Evolutionary conservation across 495 filamentous ascomycete species (phyloP).

Genomic region (Podospora fimiseda): DNA sequence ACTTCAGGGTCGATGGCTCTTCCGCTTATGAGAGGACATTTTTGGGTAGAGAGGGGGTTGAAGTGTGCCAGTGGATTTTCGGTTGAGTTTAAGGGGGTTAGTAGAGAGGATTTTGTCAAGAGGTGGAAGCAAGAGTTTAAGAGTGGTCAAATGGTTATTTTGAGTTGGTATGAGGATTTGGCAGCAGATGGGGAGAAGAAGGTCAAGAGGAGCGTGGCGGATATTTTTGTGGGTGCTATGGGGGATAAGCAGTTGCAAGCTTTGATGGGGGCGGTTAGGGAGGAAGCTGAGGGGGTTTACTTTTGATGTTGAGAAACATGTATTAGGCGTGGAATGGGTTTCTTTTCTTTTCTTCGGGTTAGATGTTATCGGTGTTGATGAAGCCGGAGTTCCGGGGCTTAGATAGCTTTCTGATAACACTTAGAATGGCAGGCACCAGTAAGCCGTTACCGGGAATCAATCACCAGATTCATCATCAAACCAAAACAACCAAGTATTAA

Average conservation of each 20-base stretch:
- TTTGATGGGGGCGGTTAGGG: constrained; percentile 17
- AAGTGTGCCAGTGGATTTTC: constrained; percentile 23
- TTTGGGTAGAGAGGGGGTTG: constrained; percentile 12
- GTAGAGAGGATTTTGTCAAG: constrained; percentile 18
- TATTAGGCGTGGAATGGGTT: no score
- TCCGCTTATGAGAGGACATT: constrained; percentile 23
- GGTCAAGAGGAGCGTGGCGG: constrained; percentile 17
- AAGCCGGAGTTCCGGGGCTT: not conserved
- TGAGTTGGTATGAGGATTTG: constrained; percentile 27
- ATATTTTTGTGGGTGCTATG: constrained; percentile 24
- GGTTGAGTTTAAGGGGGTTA: constrained; percentile 1
- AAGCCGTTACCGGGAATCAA: no score
- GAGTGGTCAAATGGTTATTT: constrained; percentile 17
- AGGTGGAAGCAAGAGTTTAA: constrained; percentile 17
- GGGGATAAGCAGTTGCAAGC: constrained; percentile 14
- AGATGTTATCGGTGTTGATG: not conserved
- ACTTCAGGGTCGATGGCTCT: constrained; percentile 26
- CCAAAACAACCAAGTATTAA: no score
- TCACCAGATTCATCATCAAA: no score
- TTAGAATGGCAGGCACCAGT: no score
- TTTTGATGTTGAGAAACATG: no score
- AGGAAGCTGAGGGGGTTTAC: constrained; percentile 20
- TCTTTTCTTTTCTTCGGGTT: not conserved
- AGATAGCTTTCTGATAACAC: no score
- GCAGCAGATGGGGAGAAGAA: no score